Base-by-base conservation (phyloP, 2,329 filamentous ascomycete species). In the Colletotrichum tabaci region DNA sequence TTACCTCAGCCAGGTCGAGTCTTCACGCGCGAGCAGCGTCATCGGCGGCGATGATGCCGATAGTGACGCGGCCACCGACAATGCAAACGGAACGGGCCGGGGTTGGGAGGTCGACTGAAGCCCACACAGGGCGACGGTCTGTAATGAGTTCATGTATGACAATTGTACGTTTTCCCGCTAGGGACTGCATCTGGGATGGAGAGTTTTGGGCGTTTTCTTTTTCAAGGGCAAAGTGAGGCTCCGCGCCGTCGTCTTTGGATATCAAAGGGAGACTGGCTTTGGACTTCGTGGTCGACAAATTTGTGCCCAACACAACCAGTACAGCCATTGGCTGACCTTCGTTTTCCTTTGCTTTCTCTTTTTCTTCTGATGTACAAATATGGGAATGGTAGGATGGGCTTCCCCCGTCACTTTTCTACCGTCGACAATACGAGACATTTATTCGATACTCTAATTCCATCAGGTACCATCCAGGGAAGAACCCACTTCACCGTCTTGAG, bases 1-100 rank as follows among this genome's bases (percentile, higher is more conserved):
- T 58, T 80, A 79, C 62, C 64, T 82, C 57, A 81, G 79, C 71
- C 82, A 80, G 65, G 81, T 78, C 15, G 78, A 80, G 56, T 82
- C 81, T 61, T 77, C 80, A 66, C 78, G 70, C 30, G 67, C 56
- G 55, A 58, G 63, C 18, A 71, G 67, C 50, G 58, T 64, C 50
- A 56, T 64, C 23, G 57, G 67, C 35, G 58, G 21, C 63, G 52
- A 74, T 46, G 63, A 74, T 58, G 18, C 66, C 49, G 61, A 71
- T 56, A 49, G 73, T 42, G 66, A 77, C 66, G 52, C 49, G 63
- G 70, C 71, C 49, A 63, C 74, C 46, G 67, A 74, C 26, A 57
- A 68, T 15, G 23, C 61, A 55, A 67, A 67, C 49, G 44, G 61
- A 18, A 66, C 64, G 23, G 74, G 66, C 26, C 75, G 67, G 42